These are phyloP conservation scores for Warburgia ugandensis DNA, from an alignment of 164 flowering plant genomes.

Conservation along the genomic window DNA sequence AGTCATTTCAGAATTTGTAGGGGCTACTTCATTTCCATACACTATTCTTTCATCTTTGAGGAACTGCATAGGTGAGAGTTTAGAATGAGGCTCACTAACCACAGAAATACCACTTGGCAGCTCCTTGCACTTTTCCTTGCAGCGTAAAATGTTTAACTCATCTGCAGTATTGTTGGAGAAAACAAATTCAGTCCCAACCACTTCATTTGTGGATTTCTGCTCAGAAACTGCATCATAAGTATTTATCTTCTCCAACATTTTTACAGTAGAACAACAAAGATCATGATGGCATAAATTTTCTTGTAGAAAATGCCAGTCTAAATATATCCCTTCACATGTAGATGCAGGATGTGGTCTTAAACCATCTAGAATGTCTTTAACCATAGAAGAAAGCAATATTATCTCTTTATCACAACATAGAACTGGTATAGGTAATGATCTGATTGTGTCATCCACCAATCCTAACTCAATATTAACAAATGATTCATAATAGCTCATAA, in stretches of 20 bases:
- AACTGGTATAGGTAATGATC: conserved; percentile 69
- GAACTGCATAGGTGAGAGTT: conserved; percentile 15
- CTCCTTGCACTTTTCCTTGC: conserved; percentile 25
- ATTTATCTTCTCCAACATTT: conserved; percentile 29
- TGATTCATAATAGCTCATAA: conserved; percentile 39
- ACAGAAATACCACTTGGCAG: conserved; percentile 15
- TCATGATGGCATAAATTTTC: conserved; percentile 33
- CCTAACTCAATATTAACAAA: conserved; percentile 62
- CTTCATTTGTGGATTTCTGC: conserved; percentile 16
- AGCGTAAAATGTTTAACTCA: conserved; percentile 19
- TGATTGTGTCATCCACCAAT: conserved; percentile 62
- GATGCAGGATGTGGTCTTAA: conserved; percentile 48
- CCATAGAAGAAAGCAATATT: conserved; percentile 20
- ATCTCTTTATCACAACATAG: conserved; percentile 32
- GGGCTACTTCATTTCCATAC: conserved; percentile 18
- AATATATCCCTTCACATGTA: conserved; percentile 72
- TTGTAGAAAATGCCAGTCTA: conserved; percentile 79
- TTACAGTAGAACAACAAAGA: conserved; percentile 22
- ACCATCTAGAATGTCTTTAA: conserved; percentile 32
- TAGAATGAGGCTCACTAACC: conserved; percentile 11
- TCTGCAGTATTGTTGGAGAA: conserved; percentile 25
- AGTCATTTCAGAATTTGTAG: conserved; percentile 23
- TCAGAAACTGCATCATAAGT: conserved; percentile 18
- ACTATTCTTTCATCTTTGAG: conserved; percentile 20
- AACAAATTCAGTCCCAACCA: conserved; percentile 29